These are phyloP conservation scores for Botryotinia globosa DNA, from an alignment of 2,329 filamentous ascomycete species.

Conservation along the genomic window DNA sequence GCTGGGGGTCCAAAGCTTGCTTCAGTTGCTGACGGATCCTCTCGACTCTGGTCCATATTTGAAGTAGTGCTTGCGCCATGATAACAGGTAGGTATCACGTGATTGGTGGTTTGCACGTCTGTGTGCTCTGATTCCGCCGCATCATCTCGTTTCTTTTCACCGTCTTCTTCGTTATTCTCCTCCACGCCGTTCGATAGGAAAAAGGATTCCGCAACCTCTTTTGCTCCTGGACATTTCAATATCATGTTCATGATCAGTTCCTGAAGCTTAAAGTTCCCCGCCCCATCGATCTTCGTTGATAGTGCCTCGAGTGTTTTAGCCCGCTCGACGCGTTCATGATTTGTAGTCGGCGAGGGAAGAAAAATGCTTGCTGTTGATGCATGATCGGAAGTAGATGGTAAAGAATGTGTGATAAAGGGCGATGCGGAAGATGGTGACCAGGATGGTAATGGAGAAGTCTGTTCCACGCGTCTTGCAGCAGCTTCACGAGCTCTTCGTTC, in stretches of 20 bases:
- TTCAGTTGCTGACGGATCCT: too few species aligned
- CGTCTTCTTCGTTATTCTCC: neutral
- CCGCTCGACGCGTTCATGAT: neutral
- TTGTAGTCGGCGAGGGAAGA: neutral
- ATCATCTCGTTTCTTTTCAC: neutral
- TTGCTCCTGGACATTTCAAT: slow-evolving; percentile 3
- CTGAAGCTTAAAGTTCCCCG: neutral
- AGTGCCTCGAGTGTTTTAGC: neutral
- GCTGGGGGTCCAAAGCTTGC: too few species aligned
- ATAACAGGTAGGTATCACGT: neutral
- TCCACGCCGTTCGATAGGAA: neutral
- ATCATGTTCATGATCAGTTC: slow-evolving; percentile 10
- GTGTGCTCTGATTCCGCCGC: neutral
- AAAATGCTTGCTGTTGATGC: neutral
- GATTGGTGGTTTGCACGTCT: neutral
- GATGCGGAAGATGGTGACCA: neutral
- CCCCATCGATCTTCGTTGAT: neutral
- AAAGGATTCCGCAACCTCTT: neutral
- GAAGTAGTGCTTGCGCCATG: too few species aligned
- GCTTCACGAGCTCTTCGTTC: neutral
- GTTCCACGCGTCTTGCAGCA: slow-evolving; percentile 1
- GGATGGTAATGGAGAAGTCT: neutral
- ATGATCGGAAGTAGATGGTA: neutral
- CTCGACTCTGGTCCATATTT: neutral
- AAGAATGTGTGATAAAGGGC: neutral